Evolutionary conservation across 2,329 filamentous ascomycete genomes (phyloP).

Genomic region (Proliferodiscus dingleyae): DNA sequence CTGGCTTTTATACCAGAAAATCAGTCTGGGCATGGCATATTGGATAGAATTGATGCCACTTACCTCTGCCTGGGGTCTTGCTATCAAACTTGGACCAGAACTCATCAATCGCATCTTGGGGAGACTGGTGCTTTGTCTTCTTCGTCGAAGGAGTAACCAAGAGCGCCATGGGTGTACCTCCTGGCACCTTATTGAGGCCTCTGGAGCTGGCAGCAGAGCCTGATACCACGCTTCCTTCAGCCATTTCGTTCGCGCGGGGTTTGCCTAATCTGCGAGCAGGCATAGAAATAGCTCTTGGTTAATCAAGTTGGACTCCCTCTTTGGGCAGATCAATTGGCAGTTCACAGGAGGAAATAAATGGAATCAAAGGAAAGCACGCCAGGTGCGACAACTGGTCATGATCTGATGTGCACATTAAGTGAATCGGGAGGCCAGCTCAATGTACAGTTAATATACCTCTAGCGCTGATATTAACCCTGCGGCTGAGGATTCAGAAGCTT

Average conservation of each 20-base stretch:
- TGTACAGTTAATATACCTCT: not conserved
- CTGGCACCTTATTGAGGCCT: not conserved
- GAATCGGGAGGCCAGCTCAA: no score
- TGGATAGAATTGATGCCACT: not conserved
- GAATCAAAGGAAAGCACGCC: no score
- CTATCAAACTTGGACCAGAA: conserved; percentile 71
- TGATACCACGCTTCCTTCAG: not conserved
- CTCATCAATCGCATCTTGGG: conserved; percentile 64
- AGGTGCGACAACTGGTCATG: no score
- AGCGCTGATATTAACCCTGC: conserved; percentile 1
- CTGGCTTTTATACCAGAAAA: conserved; percentile 43
- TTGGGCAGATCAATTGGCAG: not conserved
- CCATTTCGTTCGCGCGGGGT: not conserved
- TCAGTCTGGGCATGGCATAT: not conserved
- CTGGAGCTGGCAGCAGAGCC: conserved; percentile 1
- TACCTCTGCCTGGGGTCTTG: conserved; percentile 65
- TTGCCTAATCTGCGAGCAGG: not conserved
- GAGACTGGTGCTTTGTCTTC: conserved; percentile 48
- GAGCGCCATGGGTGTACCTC: not conserved
- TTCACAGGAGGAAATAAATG: not conserved
- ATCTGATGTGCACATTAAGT: no score
- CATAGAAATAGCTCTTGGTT: not conserved
- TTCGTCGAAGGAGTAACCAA: conserved; percentile 8
- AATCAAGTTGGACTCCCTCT: not conserved
- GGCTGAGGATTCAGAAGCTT: not conserved